phyloP scores from a whole-genome alignment of 1,139 yeast species.

The Yamadazyma sp. region DNA sequence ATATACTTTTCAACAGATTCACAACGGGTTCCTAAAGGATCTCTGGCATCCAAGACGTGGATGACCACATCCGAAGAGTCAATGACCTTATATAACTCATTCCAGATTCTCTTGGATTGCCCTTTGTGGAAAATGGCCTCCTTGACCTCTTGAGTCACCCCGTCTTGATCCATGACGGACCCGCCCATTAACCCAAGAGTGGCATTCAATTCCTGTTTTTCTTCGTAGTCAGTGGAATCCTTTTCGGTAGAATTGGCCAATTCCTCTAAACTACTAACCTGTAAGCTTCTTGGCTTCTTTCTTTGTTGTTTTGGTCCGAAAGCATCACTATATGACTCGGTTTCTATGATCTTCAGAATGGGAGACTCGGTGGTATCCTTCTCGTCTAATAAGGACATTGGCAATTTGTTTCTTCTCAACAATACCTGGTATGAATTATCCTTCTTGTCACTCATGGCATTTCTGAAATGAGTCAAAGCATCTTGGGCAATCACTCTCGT shows the following conservation, averaged over 20 bases:
- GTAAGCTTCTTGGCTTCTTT: slow-evolving; percentile 77
- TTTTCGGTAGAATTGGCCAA: slow-evolving; percentile 62
- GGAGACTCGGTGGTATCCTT: slow-evolving; percentile 74
- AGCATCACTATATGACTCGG: slow-evolving; percentile 77
- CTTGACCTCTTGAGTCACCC: slow-evolving; percentile 84
- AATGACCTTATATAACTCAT: slow-evolving; percentile 92
- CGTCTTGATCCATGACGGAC: slow-evolving; percentile 66
- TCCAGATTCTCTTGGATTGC: slow-evolving; percentile 98
- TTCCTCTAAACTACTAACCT: slow-evolving; percentile 77
- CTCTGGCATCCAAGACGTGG: slow-evolving; percentile 95
- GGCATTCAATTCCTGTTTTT: slow-evolving; percentile 70
- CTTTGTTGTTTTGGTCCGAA: slow-evolving; percentile 97
- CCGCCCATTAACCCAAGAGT: slow-evolving; percentile 82
- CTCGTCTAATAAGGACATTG: slow-evolving; percentile 93
- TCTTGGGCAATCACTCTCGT: slow-evolving; percentile 97
- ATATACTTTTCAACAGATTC: slow-evolving; percentile 90
- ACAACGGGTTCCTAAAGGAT: slow-evolving; percentile 95
- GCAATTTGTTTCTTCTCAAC: slow-evolving; percentile 85
- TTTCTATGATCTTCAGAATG: slow-evolving; percentile 76
- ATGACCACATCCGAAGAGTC: slow-evolving; percentile 96
- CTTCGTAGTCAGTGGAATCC: slow-evolving; percentile 65
- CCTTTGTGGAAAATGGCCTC: slow-evolving; percentile 96
- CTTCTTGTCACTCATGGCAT: slow-evolving; percentile 86
- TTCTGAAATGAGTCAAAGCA: slow-evolving; percentile 90
- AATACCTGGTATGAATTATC: slow-evolving; percentile 87